Evolutionary conservation across 2,329 filamentous ascomycete species (phyloP).

Genomic region (Lithohypha guttulata): DNA sequence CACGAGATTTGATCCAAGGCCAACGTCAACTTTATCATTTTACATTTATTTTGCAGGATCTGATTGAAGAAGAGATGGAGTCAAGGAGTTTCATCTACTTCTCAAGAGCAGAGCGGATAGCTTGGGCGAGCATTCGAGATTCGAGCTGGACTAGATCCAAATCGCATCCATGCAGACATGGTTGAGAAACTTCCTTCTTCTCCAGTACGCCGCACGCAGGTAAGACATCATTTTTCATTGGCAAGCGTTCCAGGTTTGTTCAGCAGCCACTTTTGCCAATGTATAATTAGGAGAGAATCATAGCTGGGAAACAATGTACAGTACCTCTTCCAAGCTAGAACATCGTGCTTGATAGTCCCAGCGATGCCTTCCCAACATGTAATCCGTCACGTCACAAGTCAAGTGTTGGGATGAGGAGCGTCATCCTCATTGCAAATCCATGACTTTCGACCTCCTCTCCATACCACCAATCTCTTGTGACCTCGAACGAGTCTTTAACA

Average conservation of each 20-base stretch:
- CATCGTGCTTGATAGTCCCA: too few relatives aligned
- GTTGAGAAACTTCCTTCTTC: neutral
- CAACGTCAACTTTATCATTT: too few relatives aligned
- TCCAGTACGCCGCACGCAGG: neutral
- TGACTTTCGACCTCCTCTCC: neutral
- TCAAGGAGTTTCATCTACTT: too few relatives aligned
- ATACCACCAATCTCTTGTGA: neutral
- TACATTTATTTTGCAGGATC: too few relatives aligned
- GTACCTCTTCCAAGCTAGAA: too few relatives aligned
- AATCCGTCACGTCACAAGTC: too few relatives aligned
- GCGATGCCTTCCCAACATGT: too few relatives aligned
- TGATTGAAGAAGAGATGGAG: too few relatives aligned
- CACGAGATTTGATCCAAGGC: neutral
- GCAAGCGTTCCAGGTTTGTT: neutral
- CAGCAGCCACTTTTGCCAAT: neutral
- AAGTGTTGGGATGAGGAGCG: too few relatives aligned
- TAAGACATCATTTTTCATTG: neutral
- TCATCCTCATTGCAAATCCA: neutral
- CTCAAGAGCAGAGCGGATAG: too few relatives aligned
- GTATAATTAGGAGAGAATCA: conserved; percentile 4
- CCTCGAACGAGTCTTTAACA: neutral
- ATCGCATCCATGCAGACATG: conserved; percentile 3
- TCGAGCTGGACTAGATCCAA: conserved; percentile 5
- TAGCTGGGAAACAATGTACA: too few relatives aligned
- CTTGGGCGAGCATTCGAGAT: conserved; percentile 2